phyloP scores from a whole-genome alignment of 1,139 yeast genomes.

The Spathaspora sp. region DNA sequence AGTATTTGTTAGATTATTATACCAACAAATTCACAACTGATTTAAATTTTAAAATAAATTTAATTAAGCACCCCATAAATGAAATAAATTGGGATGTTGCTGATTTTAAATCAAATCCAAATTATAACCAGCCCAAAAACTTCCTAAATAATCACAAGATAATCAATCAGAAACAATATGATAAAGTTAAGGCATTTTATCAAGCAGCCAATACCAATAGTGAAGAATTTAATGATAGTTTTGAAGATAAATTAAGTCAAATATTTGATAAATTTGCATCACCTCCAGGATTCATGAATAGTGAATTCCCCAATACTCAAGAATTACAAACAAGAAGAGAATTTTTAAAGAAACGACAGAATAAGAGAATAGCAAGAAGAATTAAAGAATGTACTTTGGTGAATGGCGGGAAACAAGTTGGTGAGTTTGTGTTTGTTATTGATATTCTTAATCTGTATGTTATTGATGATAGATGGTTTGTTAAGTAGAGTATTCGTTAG shows the following conservation, averaged over 20 bases:
- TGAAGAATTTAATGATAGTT: constrained; percentile 19
- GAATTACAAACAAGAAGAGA: constrained; percentile 29
- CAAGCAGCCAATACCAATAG: constrained; percentile 16
- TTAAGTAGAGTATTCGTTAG: constrained; percentile 1
- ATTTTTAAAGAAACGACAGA: constrained; percentile 18
- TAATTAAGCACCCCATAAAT: constrained; percentile 28
- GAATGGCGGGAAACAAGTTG: constrained; percentile 13
- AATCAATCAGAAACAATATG: constrained; percentile 30
- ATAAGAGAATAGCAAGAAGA: constrained; percentile 19
- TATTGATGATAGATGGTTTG: constrained; percentile 9
- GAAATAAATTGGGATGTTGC: constrained; percentile 38
- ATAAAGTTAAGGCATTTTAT: constrained; percentile 28
- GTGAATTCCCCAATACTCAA: constrained; percentile 65
- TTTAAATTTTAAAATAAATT: constrained; percentile 23
- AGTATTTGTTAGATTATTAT: constrained; percentile 27
- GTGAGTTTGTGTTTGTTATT: constrained; percentile 18
- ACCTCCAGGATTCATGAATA: constrained; percentile 64
- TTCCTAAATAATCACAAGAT: constrained; percentile 10
- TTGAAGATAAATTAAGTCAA: constrained; percentile 25
- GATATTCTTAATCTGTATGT: constrained; percentile 19
- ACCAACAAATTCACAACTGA: constrained; percentile 20
- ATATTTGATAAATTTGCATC: constrained; percentile 49
- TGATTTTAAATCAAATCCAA: constrained; percentile 47
- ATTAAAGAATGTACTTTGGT: constrained; percentile 15
- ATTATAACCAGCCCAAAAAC: constrained; percentile 17